Base-by-base conservation (phyloP, 768 basidiomycete species). In the Pleurotus pulmonarius region DNA sequence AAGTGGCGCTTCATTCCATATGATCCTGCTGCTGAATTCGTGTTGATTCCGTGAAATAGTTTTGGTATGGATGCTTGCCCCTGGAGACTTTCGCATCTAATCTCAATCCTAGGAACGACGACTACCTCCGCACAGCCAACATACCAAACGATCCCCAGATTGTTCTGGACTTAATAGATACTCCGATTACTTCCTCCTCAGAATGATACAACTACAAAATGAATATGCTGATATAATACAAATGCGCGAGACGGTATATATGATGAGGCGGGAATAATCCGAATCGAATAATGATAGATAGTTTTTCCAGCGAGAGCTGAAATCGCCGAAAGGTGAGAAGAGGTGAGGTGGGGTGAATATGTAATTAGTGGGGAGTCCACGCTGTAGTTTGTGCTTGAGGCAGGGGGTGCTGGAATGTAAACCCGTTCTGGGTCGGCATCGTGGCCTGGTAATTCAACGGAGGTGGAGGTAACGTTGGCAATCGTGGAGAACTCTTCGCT, bases 121-220 rank as follows among this genome's bases (percentile, higher is more conserved):
- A 81, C 13, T 82, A 83, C 60, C 68, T 83, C 43, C 68, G 64
- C 12, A 73, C 75, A 38, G 75, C 77, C 18, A 69, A 69, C 26
- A 80, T 83, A 56, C 73, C 77, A 13, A 61, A 77, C 22, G 71
- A 80, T 53, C 62, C 67, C 26, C 61, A 65, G 7, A 70, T 81
- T 38, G 67, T 81, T 16, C 75, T 78, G 55, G 70, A 77, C 56
- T 64, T 81, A 45, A 61, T 81, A 20, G 61, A 62, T 39, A 60
- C 63, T 46, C 20, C 48, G 15, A 12, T 44, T n/a, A 49, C 25
- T 25, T n/a, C 6, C n/a, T 25, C 48, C 15, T 15, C n/a, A 25
- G 15, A 24, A 53, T 53, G 51, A 34, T 53, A 41, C 12, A 44
- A 44, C 41, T 44, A 44, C 41, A 44, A 34, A 22, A 44, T 44